Evolutionary conservation across 352 stramenopile genomes (phyloP), one percentile per base, ranked within the genome.

Genomic region (Elongisporangium senticosum): DNA sequence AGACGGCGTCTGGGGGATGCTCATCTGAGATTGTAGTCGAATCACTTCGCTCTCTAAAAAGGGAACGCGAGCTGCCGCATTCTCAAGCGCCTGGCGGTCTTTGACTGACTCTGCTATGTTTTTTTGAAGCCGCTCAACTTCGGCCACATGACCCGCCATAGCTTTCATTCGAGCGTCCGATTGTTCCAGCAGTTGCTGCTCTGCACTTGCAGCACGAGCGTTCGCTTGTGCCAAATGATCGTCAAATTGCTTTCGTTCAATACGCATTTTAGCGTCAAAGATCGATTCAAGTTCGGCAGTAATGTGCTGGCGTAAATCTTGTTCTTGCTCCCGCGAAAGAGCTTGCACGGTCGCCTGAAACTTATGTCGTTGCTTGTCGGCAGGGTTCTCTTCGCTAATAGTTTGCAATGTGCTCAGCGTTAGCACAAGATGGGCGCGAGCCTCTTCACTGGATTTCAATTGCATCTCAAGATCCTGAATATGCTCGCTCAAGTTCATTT

Each of bases 1-100:
- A 0, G 82, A 92, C 21, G 83, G 85, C 8, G 83, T 90, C 21
- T 72, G 77, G 20, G 85, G 85, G 15, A 90, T 59, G n/a, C 66
- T 61, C 7, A 79, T 40, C 49, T 87, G 68, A 13, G 71, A 59
- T 17, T 69, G 65, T 15, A 92, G 64, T 2, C 60, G 58, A 7
- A 67, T n/a, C 2, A 93, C 57, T 17, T 90, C 67, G 49, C 74
- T 64, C 60, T 95, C 85, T 1, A 95, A 66, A 6, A 56, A 56
- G 0, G 78, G 66, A 0, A 87, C 64, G 3, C 63, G 71, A 7
- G 62, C 62, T 14, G 64, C 77, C 6, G 73, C 57, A 3, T 59
- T 43, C 40, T 75, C 59, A 0, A 87, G 52, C 53, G 56, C n/a
- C 15, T 53, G 47, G 56, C 71, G 68, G 50, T 77, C 62, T 2